A percentile compares a stretch with the other conserved stretches of the same genome.
Conservation (phyloP, 345 rosid genomes). For the Raphanus raphanistrum region DNA sequence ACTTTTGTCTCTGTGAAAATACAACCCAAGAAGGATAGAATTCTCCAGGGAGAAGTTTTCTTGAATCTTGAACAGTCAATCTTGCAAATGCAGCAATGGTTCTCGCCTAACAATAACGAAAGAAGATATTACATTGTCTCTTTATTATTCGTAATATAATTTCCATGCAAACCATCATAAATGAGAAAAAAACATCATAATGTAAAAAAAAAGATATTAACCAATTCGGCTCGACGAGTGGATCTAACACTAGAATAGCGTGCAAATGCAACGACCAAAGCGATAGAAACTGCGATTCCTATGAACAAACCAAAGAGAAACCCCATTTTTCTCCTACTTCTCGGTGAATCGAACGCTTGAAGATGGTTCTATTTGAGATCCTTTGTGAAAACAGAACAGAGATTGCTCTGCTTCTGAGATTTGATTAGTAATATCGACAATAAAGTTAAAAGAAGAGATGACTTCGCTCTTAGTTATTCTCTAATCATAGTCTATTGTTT, state of each 20-base stretch:
- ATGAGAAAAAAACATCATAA: neutral
- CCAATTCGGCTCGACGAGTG: constrained; percentile 56
- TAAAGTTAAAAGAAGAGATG: constrained; percentile 27
- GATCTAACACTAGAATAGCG: constrained; percentile 59
- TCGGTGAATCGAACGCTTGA: constrained; percentile 4
- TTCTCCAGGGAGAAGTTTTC: constrained; percentile 65
- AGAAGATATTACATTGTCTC: neutral
- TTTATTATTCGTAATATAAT: neutral
- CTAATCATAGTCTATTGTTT: neutral
- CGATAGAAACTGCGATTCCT: constrained; percentile 58
- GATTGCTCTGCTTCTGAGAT: constrained; percentile 32
- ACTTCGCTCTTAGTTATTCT: constrained; percentile 19
- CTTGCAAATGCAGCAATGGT: constrained; percentile 81
- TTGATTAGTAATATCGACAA: constrained; percentile 21
- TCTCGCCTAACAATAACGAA: constrained; percentile 48
- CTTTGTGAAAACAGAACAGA: constrained; percentile 12
- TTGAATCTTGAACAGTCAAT: constrained; percentile 84
- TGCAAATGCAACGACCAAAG: constrained; percentile 60
- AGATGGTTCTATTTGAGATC: constrained; percentile 6
- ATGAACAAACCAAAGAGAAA: constrained; percentile 53
- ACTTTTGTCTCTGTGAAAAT: constrained; percentile 75
- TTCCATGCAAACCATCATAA: neutral
- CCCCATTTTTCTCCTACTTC: constrained; percentile 38
- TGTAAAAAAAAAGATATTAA: constrained; percentile 8
- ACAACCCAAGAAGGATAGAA: constrained; percentile 86